Percentiles rank a stretch among this genome's conserved stretches.
Conservation (phyloP, 441 rosid species). For the Lepidium campestre region DNA sequence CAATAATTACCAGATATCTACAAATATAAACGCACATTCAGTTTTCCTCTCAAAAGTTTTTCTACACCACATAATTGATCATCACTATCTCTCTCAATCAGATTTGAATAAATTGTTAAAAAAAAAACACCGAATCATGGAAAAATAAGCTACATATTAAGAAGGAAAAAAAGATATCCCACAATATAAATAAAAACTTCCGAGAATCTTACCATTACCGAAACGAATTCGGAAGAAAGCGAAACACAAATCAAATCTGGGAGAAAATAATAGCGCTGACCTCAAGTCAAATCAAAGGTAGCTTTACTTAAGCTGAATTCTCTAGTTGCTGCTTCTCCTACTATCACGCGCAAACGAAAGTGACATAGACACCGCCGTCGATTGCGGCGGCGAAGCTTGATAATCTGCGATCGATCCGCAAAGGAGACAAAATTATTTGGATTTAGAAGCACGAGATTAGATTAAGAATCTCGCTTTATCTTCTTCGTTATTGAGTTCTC, state of each 20-base stretch:
- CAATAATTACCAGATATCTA: not conserved
- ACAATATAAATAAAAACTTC: not conserved
- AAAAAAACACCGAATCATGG: not conserved
- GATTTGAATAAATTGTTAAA: not conserved
- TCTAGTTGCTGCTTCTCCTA: conserved; percentile 3
- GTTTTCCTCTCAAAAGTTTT: not conserved
- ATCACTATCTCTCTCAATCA: conserved; percentile 17
- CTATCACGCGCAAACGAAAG: not conserved
- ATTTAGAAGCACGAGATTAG: not conserved
- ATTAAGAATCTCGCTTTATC: conserved; percentile 10
- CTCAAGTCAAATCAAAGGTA: conserved; percentile 23
- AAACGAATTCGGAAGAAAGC: conserved; percentile 9
- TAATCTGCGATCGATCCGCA: conserved; percentile 14
- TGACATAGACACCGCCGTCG: conserved; percentile 19
- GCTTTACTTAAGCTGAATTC: conserved; percentile 14
- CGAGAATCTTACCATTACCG: not conserved
- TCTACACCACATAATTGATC: conserved; percentile 14
- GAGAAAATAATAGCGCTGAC: conserved; percentile 27
- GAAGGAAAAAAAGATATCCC: not conserved
- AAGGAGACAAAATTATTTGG: not conserved
- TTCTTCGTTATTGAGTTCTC: conserved; percentile 23
- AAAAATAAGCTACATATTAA: not conserved
- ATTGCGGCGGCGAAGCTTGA: conserved; percentile 22
- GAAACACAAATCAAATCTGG: conserved; percentile 21
- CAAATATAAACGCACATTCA: conserved; percentile 1